Conservation (phyloP, 208 protist genomes). For the Leishmania guyanensis region DNA sequence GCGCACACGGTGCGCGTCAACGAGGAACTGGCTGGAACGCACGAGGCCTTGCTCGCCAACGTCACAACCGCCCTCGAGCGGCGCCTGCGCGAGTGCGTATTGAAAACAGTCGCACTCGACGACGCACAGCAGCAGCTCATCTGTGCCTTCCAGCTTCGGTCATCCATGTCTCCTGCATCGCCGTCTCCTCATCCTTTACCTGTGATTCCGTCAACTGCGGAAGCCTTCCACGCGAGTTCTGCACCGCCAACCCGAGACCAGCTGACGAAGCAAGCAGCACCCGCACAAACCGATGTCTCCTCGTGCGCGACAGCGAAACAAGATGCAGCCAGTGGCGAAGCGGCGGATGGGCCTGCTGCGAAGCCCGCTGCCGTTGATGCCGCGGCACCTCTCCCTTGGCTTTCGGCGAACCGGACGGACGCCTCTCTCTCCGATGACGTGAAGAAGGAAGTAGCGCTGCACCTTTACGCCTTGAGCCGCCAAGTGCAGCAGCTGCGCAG, state of each 20-base stretch:
- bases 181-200: not conserved
- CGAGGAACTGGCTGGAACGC: conserved; percentile 14
- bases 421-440: conserved; percentile 27
- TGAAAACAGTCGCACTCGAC: conserved; percentile 60
- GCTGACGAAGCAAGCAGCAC: not conserved
- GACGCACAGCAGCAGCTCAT: conserved; percentile 59
- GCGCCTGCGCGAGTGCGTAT: conserved; percentile 47
- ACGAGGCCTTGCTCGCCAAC: conserved; percentile 22
- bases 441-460: conserved; percentile 57
- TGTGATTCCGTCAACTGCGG: not conserved
- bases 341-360: not conserved
- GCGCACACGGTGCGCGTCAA: not conserved
- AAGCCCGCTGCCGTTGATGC: not conserved
- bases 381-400: not conserved
- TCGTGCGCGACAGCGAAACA: not conserved
- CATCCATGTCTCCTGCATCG: not conserved
- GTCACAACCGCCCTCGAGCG: conserved; percentile 44
- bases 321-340: not conserved
- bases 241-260: not conserved
- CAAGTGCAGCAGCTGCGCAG: conserved; percentile 45
- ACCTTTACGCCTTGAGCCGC: conserved; percentile 54
- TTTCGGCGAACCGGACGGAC: not conserved
- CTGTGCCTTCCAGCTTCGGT: conserved; percentile 32
- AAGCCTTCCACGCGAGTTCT: not conserved
- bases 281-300: not conserved